Evolutionary conservation across 257 asterid species (phyloP).

Genomic region (Apocynum venetum): DNA sequence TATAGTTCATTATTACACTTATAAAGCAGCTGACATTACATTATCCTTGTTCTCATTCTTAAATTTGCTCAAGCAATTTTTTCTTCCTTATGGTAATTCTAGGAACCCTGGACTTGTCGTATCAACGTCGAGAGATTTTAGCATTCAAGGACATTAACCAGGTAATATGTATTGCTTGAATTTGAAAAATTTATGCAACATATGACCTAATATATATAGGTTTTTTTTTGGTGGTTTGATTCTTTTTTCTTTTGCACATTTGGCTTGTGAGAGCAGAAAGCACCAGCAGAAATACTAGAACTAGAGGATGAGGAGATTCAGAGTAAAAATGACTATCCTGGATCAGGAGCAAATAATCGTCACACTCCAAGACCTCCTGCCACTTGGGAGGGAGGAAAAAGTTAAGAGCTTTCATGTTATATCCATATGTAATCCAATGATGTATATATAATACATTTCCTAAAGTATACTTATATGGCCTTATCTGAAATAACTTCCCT

Average conservation of each 20-base stretch:
- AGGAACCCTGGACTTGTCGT: constrained; percentile 10
- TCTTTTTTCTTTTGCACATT: not conserved
- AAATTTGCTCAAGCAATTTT: not conserved
- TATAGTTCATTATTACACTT: not conserved
- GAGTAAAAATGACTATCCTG: constrained; percentile 18
- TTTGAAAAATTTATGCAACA: not conserved
- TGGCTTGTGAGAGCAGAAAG: constrained; percentile 16
- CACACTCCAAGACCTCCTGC: constrained; percentile 27
- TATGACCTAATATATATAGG: not conserved
- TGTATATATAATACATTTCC: not conserved
- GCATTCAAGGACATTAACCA: constrained; percentile 10
- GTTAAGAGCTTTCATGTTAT: not conserved
- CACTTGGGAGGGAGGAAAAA: not conserved
- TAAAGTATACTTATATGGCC: not conserved
- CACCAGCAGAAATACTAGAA: not conserved
- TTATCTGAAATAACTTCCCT: constrained; percentile 1
- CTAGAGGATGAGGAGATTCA: constrained; percentile 4
- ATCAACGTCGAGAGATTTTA: constrained; percentile 10
- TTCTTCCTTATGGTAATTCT: not conserved
- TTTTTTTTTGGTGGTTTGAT: not conserved
- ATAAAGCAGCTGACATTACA: not conserved
- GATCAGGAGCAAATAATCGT: constrained; percentile 30
- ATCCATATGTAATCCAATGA: not conserved
- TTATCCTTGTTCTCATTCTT: not conserved
- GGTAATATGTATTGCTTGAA: constrained; percentile 6